Evolutionary conservation across 164 flowering plant genomes (phyloP), one percentile per base, ranked within the genome.

Genomic region (Macadamia integrifolia): DNA sequence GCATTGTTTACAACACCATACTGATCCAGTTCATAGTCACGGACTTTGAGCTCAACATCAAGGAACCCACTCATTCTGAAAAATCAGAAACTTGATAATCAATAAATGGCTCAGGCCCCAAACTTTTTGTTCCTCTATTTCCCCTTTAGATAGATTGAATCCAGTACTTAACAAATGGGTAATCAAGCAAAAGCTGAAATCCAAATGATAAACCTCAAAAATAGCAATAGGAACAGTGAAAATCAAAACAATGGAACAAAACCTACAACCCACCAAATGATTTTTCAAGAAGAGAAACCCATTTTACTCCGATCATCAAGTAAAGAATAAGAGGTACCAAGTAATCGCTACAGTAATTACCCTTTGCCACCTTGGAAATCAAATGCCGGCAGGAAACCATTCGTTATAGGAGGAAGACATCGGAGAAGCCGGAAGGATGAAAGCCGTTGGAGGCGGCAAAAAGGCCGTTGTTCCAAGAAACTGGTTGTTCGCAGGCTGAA

Each of bases 1-100:
- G 97, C 91, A 85, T 93, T 93, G 78, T 92, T 92, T 14, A 92
- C 98, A 18, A 91, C 97, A 11, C 98, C 98, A 77, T 84, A 93
- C 72, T 94, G 98, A 84, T 94, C 97, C 62, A 88, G 76, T 76
- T 92, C 97, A 76, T 94, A 92, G 66, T 90, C 97, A 2, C 95
- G 87, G 46, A 94, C 98, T 75, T 92, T 85, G 42, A 94, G 87
- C 75, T 90, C 92, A 43, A 90, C 78, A 9, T 91, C 87, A 58
- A 79, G 68, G 57, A 84, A 90, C 6, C 71, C 78, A 60, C 75
- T 77, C 95, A 87, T 92, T 71, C 97, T 94, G 83, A 55, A 40
- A 67, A 49, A 23, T 17, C 42, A 58, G 64, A 69, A 62, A 55
- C 6, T 5, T 40, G 3, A 31, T 12, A 58, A 35, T 17, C 53